These are phyloP conservation scores for Hyphopichia fennica DNA, from an alignment of 1,139 yeast species.

Conservation along the genomic window DNA sequence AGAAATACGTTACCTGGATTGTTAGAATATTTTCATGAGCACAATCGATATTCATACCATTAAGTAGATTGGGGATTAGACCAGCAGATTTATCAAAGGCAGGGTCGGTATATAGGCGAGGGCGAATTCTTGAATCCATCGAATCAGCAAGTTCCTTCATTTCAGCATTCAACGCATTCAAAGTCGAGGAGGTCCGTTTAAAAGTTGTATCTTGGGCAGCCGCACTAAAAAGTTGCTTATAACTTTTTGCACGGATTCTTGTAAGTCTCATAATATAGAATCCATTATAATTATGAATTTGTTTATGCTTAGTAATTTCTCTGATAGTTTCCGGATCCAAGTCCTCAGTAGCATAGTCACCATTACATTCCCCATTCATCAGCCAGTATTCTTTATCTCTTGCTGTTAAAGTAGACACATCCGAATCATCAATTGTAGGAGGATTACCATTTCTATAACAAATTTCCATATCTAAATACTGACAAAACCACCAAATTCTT, in stretches of 20 bases:
- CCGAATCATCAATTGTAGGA: slow-evolving; percentile 53
- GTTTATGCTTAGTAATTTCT: neutral
- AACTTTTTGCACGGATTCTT: slow-evolving; percentile 29
- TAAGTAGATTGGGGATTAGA: neutral
- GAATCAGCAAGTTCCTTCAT: slow-evolving; percentile 16
- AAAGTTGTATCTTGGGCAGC: slow-evolving; percentile 18
- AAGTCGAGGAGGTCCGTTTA: slow-evolving; percentile 15
- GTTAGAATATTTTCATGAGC: slow-evolving; percentile 18
- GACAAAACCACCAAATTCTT: slow-evolving; percentile 58
- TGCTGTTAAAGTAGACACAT: slow-evolving; percentile 36
- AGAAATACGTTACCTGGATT: slow-evolving; percentile 29
- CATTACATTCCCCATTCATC: neutral
- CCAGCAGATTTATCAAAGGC: slow-evolving; percentile 13
- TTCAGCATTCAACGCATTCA: slow-evolving; percentile 20
- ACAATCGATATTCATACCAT: slow-evolving; percentile 4
- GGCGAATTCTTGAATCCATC: slow-evolving; percentile 17
- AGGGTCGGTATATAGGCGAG: slow-evolving; percentile 27
- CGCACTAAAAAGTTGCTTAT: slow-evolving; percentile 29
- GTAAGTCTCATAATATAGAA: slow-evolving; percentile 21
- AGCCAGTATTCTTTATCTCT: slow-evolving; percentile 3
- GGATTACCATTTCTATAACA: slow-evolving; percentile 62
- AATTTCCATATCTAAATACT: slow-evolving; percentile 52
- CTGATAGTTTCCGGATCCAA: neutral
- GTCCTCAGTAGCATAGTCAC: neutral
- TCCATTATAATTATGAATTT: slow-evolving; percentile 3